Evolutionary conservation across 306 rosid species (phyloP), one percentile per base, ranked within the genome.

Genomic region (Quercus rubra): DNA sequence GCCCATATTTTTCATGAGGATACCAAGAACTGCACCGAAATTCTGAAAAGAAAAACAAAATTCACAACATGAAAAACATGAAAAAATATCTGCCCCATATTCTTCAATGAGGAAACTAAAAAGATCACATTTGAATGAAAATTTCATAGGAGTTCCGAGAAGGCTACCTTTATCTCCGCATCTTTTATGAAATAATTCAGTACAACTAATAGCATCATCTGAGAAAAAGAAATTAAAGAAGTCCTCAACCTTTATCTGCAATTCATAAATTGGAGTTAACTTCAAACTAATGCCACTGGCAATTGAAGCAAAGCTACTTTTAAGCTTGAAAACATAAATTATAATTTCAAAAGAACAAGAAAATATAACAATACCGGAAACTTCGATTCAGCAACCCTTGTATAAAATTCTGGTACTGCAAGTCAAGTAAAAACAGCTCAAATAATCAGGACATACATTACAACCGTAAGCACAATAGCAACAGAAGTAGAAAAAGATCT

Each of bases 81-180:
- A 21, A 69, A 71, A 78, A 75, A 74, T 63, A 54, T 5, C 20
- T 38, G 23, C 61, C 79, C 66, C 51, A 33, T 49, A 54, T 20
- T 71, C 41, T 77, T 63, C 64, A 51, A 78, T 27, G 31, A 75
- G 73, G 7, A 14, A 30, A 28, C 77, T 66, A 84, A 68, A 64
- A 80, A 73, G 80, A 46, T 52, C 73, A 17, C 58, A 73, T 58
- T 74, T 38, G 73, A 73, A 74, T 64, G 28, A 5, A 31, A 28
- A 46, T 55, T 70, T 25, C 66, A 77, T 51, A 67, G 64, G 27
- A 35, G 76, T 62, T 83, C 69, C 81, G 57, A 23, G 61, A 58
- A 73, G 49, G 74, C 86, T 79, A 95, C 99, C 99, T 93, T 91
- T 95, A 82, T 95, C 98, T 54, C 98, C 98, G 38, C 99, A 91